phyloP scores from a whole-genome alignment of 805 yeast genomes.

The Cyberlindnera euphorbiae region DNA sequence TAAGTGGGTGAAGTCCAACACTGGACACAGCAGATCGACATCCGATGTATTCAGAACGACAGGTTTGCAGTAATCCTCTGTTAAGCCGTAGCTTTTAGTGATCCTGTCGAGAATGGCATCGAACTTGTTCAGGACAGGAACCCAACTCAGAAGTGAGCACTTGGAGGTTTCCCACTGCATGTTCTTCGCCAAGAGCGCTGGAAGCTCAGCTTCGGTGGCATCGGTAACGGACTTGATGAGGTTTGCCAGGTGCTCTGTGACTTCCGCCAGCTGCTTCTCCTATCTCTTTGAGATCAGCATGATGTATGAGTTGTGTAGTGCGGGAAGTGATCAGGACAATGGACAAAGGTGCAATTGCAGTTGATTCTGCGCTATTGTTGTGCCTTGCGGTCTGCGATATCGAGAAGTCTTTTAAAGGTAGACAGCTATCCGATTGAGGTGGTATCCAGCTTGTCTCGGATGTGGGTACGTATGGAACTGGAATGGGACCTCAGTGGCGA shows the following conservation, averaged over 20 bases:
- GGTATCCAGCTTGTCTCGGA: too few species aligned
- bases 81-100: conserved; percentile 49
- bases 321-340: too few species aligned
- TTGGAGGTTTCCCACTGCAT: conserved; percentile 56
- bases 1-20: conserved; percentile 57
- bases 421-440: too few species aligned
- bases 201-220: conserved; percentile 36
- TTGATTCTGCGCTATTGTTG: too few species aligned
- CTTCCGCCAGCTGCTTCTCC: conserved; percentile 20
- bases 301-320: neutral
- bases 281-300: conserved; percentile 27
- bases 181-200: conserved; percentile 33
- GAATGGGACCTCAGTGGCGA: too few species aligned
- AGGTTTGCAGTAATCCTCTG: conserved; percentile 42
- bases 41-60: conserved; percentile 42
- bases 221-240: conserved; percentile 35
- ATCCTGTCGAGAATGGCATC: conserved; percentile 58
- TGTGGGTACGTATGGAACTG: too few species aligned
- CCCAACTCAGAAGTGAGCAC: conserved; percentile 73
- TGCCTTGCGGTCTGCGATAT: too few species aligned
- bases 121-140: conserved; percentile 67
- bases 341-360: too few species aligned
- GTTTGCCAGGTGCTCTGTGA: conserved; percentile 30
- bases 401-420: too few species aligned
- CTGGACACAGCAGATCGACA: conserved; percentile 40